Base-by-base conservation (phyloP, 371 early-diverging fungal genomes). In the Zychaea mexicana region DNA sequence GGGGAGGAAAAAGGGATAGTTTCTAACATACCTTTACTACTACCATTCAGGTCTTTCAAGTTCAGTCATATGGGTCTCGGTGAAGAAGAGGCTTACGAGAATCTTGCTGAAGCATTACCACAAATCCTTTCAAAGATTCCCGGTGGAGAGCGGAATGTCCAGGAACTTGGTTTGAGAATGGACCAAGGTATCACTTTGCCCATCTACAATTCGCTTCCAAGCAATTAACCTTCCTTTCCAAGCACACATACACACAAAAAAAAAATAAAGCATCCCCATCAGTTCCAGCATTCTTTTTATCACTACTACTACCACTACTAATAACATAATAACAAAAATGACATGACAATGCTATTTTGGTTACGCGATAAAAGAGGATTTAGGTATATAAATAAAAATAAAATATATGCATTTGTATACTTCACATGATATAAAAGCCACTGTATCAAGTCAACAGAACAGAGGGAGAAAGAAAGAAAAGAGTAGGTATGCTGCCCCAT, bases 391-490 rank as follows among this genome's bases (percentile, higher is more conserved):
- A 47, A 47, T 10, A 47, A 47, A 8, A 39, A 39, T 39, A 39
- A 39, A 47, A 47, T 47, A 47, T 47, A 47, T 47, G 49, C 49
- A 57, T 38, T 57, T 57, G 45, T 57, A 39, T 57, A 32, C 36
- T 38, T 36, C 45, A 36, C 45, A 42, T 57, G 28, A 39, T 42
- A 57, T 45, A 59, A 13, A n/a, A 32, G 27, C 57, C 19, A 57
- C 31, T 57, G 57, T 36, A 57, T 13, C 57, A 57, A 32, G 9
- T n/a, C n/a, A n/a, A n/a, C n/a, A n/a, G n/a, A n/a, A 7, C n/a
- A 15, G 39, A 15, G 39, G 13, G 4, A 15, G 39, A 33, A 39
- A 39, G n/a, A 39, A 39, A 39, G n/a, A 13, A 13, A 39, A 39
- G 39, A 39, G n/a, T n/a, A n/a, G n/a, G n/a, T n/a, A n/a, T n/a